phyloP scores from a whole-genome alignment of 192 early-diverging fungal genomes.

The Backusella parvicylindrica region DNA sequence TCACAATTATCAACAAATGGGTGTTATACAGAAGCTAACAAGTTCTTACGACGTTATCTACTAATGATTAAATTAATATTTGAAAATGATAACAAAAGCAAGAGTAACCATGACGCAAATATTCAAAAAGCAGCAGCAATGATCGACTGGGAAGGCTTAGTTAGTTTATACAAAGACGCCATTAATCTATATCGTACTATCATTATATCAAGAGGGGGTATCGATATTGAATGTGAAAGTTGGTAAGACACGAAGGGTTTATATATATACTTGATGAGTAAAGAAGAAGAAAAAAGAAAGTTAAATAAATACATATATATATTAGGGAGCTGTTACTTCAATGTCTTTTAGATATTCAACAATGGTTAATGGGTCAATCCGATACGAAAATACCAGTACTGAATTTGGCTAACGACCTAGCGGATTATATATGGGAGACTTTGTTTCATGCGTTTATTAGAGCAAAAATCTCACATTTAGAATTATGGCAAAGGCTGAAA shows the following conservation, averaged over 20 bases:
- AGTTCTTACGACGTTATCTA: constrained; percentile 71
- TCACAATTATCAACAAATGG: constrained; percentile 19
- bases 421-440: constrained; percentile 68
- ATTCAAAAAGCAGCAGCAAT: background rate
- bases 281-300: background rate
- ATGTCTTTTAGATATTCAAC: constrained; percentile 60
- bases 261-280: background rate
- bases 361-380: constrained; percentile 47
- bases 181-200: constrained; percentile 63
- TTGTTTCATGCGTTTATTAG: constrained; percentile 65
- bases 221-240: constrained; percentile 51
- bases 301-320: background rate
- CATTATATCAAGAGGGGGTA: constrained; percentile 41
- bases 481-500: constrained; percentile 57
- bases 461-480: constrained; percentile 41
- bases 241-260: constrained; percentile 33
- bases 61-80: constrained; percentile 61
- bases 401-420: constrained; percentile 56
- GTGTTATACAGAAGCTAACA: constrained; percentile 47
- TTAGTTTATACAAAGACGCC: constrained; percentile 63
- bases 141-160: constrained; percentile 43
- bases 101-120: background rate
- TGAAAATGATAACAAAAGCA: constrained; percentile 39
- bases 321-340: constrained; percentile 55
- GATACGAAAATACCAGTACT: constrained; percentile 35